Conservation (phyloP, 83 land plant genomes). For the Thuja plicata region DNA sequence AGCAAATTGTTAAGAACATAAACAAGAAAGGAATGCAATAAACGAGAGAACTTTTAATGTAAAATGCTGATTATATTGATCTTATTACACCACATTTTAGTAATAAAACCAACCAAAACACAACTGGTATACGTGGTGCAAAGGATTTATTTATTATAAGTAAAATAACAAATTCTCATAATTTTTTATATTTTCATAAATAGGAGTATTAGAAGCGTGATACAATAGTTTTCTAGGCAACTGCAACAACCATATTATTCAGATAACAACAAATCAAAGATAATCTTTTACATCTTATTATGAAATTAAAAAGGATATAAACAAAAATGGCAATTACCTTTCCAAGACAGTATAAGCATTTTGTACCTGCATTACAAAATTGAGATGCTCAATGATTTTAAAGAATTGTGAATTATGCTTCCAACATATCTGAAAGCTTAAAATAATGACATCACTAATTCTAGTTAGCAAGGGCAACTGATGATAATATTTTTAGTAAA, state of each 20-base stretch:
- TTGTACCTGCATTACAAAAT: slow-evolving; percentile 6
- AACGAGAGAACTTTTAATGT: neutral
- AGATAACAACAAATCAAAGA: neutral
- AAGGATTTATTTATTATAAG: too few species aligned
- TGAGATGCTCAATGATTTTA: neutral
- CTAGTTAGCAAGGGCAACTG: neutral
- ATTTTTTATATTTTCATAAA: too few species aligned
- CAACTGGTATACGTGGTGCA: too few species aligned
- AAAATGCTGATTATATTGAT: too few species aligned
- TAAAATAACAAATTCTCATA: neutral
- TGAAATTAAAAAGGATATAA: too few species aligned
- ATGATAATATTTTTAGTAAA: neutral
- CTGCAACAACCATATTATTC: neutral
- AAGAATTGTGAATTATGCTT: neutral
- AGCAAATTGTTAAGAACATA: too few species aligned
- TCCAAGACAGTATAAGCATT: neutral
- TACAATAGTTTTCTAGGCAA: neutral
- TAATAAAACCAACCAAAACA: too few species aligned
- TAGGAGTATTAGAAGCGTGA: too few species aligned
- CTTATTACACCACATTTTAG: too few species aligned
- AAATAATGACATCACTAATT: neutral
- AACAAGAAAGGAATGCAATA: neutral
- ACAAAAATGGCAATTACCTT: slow-evolving; percentile 5
- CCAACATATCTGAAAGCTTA: neutral
- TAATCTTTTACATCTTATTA: neutral